These are phyloP conservation scores for Petunia hybrid DNA, from an alignment of 305 asterid genomes.

Conservation along the genomic window DNA sequence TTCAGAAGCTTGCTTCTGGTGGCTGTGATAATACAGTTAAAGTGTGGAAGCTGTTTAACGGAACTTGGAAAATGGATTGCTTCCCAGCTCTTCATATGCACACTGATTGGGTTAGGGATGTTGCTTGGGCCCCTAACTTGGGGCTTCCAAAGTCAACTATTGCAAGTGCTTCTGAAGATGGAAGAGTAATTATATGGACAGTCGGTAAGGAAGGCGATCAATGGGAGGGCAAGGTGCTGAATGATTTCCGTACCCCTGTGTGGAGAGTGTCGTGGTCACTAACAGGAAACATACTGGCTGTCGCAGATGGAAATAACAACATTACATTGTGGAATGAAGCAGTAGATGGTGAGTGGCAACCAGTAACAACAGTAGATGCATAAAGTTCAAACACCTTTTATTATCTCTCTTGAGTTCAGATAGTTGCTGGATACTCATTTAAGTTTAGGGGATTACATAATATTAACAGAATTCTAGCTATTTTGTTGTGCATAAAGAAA, in stretches of 20 bases:
- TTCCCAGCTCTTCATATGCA: conserved; percentile 74
- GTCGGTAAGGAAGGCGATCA: conserved; percentile 64
- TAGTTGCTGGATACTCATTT: background rate
- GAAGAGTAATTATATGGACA: conserved; percentile 70
- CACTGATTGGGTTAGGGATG: conserved; percentile 78
- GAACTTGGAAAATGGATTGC: conserved; percentile 77
- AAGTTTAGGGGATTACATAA: background rate
- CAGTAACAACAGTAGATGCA: conserved; percentile 59
- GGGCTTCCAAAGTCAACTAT: conserved; percentile 82
- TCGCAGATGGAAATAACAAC: conserved; percentile 67
- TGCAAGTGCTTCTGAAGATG: conserved; percentile 81
- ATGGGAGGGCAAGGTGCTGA: conserved; percentile 72
- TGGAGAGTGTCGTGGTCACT: conserved; percentile 88
- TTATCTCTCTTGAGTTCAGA: conserved; percentile 20
- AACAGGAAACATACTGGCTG: conserved; percentile 79
- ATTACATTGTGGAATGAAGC: conserved; percentile 84
- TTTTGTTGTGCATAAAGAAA: background rate
- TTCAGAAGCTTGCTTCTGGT: conserved; percentile 72
- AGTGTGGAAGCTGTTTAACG: conserved; percentile 72
- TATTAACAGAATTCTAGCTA: background rate
- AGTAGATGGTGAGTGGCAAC: conserved; percentile 78
- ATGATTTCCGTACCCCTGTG: conserved; percentile 68
- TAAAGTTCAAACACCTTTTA: conserved; percentile 31
- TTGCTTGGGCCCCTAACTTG: conserved; percentile 78
- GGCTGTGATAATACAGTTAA: conserved; percentile 82